Conservation (phyloP, 108 stramenopile species). For the Skeletonema potamos region DNA sequence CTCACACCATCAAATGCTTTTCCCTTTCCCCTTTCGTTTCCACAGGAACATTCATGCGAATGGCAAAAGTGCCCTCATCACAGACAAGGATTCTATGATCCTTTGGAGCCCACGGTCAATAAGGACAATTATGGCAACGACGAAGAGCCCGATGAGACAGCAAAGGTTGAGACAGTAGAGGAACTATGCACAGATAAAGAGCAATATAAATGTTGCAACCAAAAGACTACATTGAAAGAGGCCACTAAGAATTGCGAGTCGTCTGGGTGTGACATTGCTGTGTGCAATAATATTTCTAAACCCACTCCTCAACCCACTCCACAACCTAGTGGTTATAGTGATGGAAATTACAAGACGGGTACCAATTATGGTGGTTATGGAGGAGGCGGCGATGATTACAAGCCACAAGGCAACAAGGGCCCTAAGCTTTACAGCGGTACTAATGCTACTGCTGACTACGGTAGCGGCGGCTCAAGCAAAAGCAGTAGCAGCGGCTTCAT, state of each 20-base stretch:
- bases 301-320: not conserved
- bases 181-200: not conserved
- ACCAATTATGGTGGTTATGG: not conserved
- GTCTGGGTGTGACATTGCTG: not conserved
- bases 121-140: not conserved
- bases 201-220: not conserved
- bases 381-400: not conserved
- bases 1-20: not conserved
- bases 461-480: not conserved
- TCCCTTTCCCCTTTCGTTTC: not conserved
- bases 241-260: not conserved
- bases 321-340: not conserved
- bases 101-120: not conserved
- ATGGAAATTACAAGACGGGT: too few relatives aligned
- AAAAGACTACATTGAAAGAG: not conserved
- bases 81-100: not conserved
- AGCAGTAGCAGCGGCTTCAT: not conserved
- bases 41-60: not conserved
- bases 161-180: too few relatives aligned
- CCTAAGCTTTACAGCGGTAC: not conserved
- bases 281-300: too few relatives aligned
- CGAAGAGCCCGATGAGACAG: too few relatives aligned
- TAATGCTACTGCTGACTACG: too few relatives aligned
- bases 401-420: not conserved
- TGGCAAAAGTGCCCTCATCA: not conserved